A percentile compares a stretch with the other conserved stretches of the same genome.
These are phyloP conservation scores for Spatholobus suberectus DNA, from an alignment of 306 rosid species.

Conservation along the genomic window DNA sequence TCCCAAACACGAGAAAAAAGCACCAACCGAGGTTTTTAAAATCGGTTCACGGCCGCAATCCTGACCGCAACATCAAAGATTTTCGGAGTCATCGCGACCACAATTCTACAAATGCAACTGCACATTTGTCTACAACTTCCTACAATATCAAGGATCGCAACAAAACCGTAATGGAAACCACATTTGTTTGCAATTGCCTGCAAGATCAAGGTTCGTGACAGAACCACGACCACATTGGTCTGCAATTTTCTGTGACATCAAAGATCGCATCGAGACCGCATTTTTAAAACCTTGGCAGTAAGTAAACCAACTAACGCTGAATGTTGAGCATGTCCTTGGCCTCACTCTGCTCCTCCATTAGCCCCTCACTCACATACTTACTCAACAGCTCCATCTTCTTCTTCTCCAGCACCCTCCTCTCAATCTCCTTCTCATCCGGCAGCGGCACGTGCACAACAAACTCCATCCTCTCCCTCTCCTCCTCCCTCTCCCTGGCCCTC, in stretches of 20 bases:
- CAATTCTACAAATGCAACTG: not conserved
- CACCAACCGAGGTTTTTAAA: not conserved
- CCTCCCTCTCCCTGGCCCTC: conserved; percentile 56
- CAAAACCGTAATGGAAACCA: too few species aligned
- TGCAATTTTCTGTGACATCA: not conserved
- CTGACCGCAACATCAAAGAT: too few species aligned
- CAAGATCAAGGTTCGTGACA: too few species aligned
- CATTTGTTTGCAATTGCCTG: too few species aligned
- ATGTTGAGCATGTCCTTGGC: conserved; percentile 85
- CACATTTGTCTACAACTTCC: too few species aligned
- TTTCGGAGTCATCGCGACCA: too few species aligned
- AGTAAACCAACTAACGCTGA: conserved; percentile 43
- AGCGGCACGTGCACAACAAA: conserved; percentile 90
- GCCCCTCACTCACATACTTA: conserved; percentile 70
- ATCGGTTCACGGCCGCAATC: too few species aligned
- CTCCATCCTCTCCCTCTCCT: conserved; percentile 64
- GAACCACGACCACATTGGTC: not conserved
- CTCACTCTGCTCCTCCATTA: conserved; percentile 81
- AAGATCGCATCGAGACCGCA: too few species aligned
- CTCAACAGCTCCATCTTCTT: conserved; percentile 81
- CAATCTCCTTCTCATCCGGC: conserved; percentile 91
- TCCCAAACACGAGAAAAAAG: not conserved
- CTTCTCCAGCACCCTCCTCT: conserved; percentile 94
- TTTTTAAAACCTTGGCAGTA: not conserved
- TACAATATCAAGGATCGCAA: not conserved